These are phyloP conservation scores for Cutaneotrichosporon arboriforme DNA, from an alignment of 1,284 basidiomycete species.

Conservation along the genomic window DNA sequence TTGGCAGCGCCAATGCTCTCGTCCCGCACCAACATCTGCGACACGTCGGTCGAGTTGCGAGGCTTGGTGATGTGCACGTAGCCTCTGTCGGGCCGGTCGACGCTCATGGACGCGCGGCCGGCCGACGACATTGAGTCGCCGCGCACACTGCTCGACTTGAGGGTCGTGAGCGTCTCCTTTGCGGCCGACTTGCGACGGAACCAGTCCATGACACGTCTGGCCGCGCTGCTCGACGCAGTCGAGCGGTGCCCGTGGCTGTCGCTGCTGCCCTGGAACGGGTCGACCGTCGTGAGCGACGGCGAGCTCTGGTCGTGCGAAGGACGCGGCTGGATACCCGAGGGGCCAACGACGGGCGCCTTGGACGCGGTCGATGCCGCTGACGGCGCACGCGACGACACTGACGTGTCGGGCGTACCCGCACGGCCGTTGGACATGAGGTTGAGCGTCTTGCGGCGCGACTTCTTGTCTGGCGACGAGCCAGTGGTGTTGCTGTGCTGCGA, in stretches of 20 bases:
- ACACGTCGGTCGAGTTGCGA: slow-evolving; percentile 1
- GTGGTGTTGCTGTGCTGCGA: not conserved
- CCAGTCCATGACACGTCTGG: slow-evolving; percentile 61
- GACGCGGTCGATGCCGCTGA: slow-evolving; percentile 3
- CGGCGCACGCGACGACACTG: not conserved
- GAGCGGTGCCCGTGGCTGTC: slow-evolving; percentile 17
- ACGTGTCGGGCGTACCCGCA: slow-evolving; percentile 2
- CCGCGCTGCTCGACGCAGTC: slow-evolving; percentile 51
- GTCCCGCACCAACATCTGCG: slow-evolving; percentile 13
- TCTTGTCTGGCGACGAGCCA: slow-evolving; percentile 27
- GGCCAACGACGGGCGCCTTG: slow-evolving; percentile 25
- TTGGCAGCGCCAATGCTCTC: slow-evolving; percentile 22
- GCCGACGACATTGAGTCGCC: slow-evolving; percentile 20
- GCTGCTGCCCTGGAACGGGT: slow-evolving; percentile 22
- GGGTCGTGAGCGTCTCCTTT: slow-evolving; percentile 36
- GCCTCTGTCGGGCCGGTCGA: slow-evolving; percentile 1
- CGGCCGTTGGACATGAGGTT: slow-evolving; percentile 26
- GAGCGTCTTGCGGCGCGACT: slow-evolving; percentile 34
- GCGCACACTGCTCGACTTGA: slow-evolving; percentile 22
- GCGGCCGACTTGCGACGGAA: slow-evolving; percentile 55
- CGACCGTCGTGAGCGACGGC: slow-evolving; percentile 38
- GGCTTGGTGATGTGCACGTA: slow-evolving; percentile 1
- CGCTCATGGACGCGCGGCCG: slow-evolving; percentile 7
- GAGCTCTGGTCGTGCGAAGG: slow-evolving; percentile 23
- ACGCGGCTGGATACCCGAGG: slow-evolving; percentile 27